Percentiles rank a stretch among this genome's conserved stretches.
Conservation (phyloP, 129 eudicot genomes). For the Artemisia annua region DNA sequence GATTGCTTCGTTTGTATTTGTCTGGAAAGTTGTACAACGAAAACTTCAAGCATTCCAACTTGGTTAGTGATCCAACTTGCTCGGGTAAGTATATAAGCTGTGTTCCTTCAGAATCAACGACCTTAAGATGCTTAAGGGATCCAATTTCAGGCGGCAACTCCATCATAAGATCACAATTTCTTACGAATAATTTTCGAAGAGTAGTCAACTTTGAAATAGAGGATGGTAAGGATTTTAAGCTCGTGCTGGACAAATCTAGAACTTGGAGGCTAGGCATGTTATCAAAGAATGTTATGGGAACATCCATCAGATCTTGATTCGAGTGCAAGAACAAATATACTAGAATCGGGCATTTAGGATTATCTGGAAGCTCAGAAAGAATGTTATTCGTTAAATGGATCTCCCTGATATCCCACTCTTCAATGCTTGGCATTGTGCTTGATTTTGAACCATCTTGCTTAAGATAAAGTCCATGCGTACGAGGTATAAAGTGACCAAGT, state of each 20-base stretch:
- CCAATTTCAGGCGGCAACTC: slow-evolving; percentile 35
- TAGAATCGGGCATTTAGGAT: slow-evolving; percentile 15
- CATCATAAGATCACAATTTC: slow-evolving; percentile 24
- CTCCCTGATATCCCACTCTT: slow-evolving; percentile 15
- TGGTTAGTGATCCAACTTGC: slow-evolving; percentile 14
- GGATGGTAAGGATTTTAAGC: slow-evolving; percentile 23
- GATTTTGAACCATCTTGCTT: slow-evolving; percentile 12
- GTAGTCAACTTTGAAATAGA: slow-evolving; percentile 23
- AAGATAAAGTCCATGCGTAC: not conserved
- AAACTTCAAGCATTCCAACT: slow-evolving; percentile 26
- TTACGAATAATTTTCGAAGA: slow-evolving; percentile 21
- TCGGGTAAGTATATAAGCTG: slow-evolving; percentile 22
- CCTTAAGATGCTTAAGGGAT: slow-evolving; percentile 21
- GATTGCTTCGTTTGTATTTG: not conserved
- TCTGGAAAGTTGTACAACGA: slow-evolving; percentile 21
- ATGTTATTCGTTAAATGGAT: slow-evolving; percentile 10
- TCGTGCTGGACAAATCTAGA: slow-evolving; percentile 33
- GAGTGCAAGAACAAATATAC: slow-evolving; percentile 21
- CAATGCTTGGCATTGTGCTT: not conserved
- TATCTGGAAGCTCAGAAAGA: slow-evolving; percentile 24
- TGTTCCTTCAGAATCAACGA: slow-evolving; percentile 28
- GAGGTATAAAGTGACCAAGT: not conserved
- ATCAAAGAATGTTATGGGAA: slow-evolving; percentile 30
- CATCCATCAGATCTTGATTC: slow-evolving; percentile 14
- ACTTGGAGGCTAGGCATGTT: slow-evolving; percentile 30